These are phyloP conservation scores for Glycyrrhiza uralensis DNA, from an alignment of 306 rosid species.

Conservation along the genomic window DNA sequence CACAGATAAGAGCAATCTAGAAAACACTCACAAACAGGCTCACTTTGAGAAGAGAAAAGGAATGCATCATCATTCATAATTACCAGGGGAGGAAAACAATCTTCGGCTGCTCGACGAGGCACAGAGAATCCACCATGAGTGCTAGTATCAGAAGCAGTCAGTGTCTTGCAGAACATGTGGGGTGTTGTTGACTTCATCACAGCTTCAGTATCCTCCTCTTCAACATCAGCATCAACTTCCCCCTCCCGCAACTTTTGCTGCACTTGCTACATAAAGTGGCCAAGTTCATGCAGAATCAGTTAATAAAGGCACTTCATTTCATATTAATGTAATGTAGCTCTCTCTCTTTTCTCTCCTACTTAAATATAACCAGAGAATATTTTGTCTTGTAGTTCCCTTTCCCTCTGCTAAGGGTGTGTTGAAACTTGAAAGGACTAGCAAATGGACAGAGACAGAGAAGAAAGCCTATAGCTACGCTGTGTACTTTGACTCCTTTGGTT, in stretches of 20 bases:
- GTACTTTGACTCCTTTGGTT: not conserved
- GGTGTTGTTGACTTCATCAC: constrained; percentile 64
- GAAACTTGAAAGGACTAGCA: not conserved
- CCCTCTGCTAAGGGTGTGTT: not conserved
- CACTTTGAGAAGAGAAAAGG: not conserved
- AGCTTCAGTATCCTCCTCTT: constrained; percentile 60
- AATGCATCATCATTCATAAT: constrained; percentile 5
- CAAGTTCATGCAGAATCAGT: constrained; percentile 16
- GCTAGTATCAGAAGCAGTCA: constrained; percentile 95
- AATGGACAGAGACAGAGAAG: not conserved
- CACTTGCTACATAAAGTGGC: constrained; percentile 35
- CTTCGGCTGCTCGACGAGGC: constrained; percentile 97
- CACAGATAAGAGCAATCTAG: not conserved
- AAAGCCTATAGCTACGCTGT: not conserved
- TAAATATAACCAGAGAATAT: not conserved
- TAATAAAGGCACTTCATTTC: not conserved
- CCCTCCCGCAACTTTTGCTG: constrained; percentile 51
- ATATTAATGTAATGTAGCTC: not conserved
- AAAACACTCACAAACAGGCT: not conserved
- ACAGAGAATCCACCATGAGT: constrained; percentile 98
- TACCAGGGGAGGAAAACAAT: constrained; percentile 96
- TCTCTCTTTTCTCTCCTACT: not conserved
- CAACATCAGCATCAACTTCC: constrained; percentile 48
- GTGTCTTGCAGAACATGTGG: constrained; percentile 97
- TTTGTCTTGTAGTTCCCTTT: not conserved